phyloP scores from a whole-genome alignment of 75 land plant genomes.

The Pinus tabuliformis region DNA sequence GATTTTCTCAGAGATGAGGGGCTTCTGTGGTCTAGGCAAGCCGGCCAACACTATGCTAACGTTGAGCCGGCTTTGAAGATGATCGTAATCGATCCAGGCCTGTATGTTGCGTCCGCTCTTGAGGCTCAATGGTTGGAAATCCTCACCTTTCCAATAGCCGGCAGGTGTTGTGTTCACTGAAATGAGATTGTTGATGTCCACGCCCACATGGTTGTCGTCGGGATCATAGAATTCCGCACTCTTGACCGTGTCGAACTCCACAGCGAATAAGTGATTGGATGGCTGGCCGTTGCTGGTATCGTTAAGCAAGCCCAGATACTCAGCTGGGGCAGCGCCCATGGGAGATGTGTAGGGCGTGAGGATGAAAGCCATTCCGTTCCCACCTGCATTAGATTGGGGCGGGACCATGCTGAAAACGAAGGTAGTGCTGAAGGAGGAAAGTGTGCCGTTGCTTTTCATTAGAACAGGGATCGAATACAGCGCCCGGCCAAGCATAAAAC shows the following conservation, averaged over 20 bases:
- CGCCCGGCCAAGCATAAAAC: too few species aligned
- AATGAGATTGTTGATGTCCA: slow-evolving; percentile 33
- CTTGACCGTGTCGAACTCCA: slow-evolving; percentile 46
- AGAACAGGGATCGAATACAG: too few species aligned
- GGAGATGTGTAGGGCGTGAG: slow-evolving; percentile 11
- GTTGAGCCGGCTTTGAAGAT: slow-evolving; percentile 1
- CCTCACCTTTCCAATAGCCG: not conserved
- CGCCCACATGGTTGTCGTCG: slow-evolving; percentile 46
- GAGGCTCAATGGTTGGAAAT: slow-evolving; percentile 2
- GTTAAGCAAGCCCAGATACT: slow-evolving; percentile 39
- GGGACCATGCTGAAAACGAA: slow-evolving; percentile 19
- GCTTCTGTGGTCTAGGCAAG: slow-evolving; percentile 12
- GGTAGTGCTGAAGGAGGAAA: slow-evolving; percentile 32
- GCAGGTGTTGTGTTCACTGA: slow-evolving; percentile 23
- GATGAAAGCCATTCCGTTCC: slow-evolving; percentile 38
- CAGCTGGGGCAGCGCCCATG: slow-evolving; percentile 18
- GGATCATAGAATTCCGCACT: slow-evolving; percentile 31
- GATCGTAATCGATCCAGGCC: slow-evolving; percentile 20
- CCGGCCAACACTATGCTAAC: slow-evolving; percentile 3
- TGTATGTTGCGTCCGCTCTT: slow-evolving; percentile 12
- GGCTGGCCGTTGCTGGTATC: slow-evolving; percentile 15
- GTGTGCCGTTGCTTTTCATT: not conserved
- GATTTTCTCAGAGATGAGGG: slow-evolving; percentile 18
- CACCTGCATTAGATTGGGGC: slow-evolving; percentile 14
- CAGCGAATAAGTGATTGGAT: slow-evolving; percentile 44